Conservation (phyloP, 1,284 basidiomycete genomes). For the Tylopilus sp. region DNA sequence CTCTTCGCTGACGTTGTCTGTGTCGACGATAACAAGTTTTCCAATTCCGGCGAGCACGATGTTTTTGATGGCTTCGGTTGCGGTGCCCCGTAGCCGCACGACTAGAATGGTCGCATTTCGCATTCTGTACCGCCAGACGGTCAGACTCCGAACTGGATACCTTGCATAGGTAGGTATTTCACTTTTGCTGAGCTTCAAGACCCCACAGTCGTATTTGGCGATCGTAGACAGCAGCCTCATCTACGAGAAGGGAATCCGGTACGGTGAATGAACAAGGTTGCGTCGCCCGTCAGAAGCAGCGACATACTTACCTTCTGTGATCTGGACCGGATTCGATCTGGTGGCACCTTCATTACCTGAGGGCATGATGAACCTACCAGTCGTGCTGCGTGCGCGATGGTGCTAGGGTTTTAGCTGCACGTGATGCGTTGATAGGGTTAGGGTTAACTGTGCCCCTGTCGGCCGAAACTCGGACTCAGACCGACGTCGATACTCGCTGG, state of each 20-base stretch:
- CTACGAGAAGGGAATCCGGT: constrained; percentile 34
- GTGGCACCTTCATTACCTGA: constrained; percentile 21
- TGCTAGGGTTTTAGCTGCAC: too few species aligned
- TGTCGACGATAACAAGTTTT: constrained; percentile 65
- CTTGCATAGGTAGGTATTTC: constrained; percentile 19
- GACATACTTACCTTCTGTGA: constrained; percentile 30
- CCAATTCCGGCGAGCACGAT: constrained; percentile 78
- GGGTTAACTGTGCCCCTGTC: too few species aligned
- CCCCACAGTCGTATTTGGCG: constrained; percentile 98
- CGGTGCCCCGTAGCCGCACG: constrained; percentile 76
- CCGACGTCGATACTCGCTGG: too few species aligned
- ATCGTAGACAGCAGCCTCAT: constrained; percentile 89
- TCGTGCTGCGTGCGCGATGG: too few species aligned
- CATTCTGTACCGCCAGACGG: constrained; percentile 59
- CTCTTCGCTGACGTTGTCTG: constrained; percentile 59
- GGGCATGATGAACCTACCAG: constrained; percentile 19
- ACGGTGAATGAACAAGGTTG: background rate
- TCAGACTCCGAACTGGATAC: constrained; percentile 4
- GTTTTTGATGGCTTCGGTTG: constrained; percentile 98
- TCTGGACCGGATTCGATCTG: constrained; percentile 32
- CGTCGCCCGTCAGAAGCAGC: constrained; percentile 3
- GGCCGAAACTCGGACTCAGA: too few species aligned
- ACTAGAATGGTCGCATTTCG: constrained; percentile 90
- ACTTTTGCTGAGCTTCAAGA: constrained; percentile 95
- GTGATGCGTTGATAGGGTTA: too few species aligned